Percentiles rank a stretch among this genome's conserved stretches.
These are phyloP conservation scores for Apiotrichum gracile DNA, from an alignment of 1,284 basidiomycete genomes.

Conservation along the genomic window DNA sequence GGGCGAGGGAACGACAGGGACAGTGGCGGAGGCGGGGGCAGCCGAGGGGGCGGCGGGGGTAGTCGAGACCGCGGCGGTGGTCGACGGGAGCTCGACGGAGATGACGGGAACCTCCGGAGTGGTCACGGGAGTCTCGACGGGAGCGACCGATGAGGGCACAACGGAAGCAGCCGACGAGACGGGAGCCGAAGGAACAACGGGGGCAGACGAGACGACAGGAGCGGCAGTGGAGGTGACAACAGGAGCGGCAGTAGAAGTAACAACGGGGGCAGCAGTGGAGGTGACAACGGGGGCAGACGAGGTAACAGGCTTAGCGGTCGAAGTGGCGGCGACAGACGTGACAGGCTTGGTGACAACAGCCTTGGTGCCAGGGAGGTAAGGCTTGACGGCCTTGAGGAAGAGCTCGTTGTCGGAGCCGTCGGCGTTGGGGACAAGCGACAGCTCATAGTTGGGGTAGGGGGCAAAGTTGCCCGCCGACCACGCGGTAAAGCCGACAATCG, in stretches of 20 bases:
- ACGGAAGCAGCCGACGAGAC: not conserved
- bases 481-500: slow-evolving; percentile 53
- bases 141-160: slow-evolving; percentile 23
- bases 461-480: slow-evolving; percentile 48
- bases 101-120: not conserved
- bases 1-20: not conserved
- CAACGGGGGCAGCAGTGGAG: not conserved
- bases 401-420: slow-evolving; percentile 27
- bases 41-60: not conserved
- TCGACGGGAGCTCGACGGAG: not conserved
- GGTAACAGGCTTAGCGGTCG: slow-evolving; percentile 20
- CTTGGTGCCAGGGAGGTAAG: slow-evolving; percentile 28
- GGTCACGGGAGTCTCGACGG: slow-evolving; percentile 10
- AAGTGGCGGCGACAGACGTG: not conserved
- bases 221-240: not conserved
- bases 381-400: slow-evolving; percentile 28
- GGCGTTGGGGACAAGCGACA: slow-evolving; percentile 26
- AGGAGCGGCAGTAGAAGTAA: not conserved
- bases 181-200: not conserved
- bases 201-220: not conserved
- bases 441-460: slow-evolving; percentile 23
- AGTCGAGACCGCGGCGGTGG: not conserved
- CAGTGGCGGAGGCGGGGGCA: not conserved
- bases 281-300: slow-evolving; percentile 27
- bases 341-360: not conserved